These are phyloP conservation scores for Cordyceps farinosa DNA, from an alignment of 2,329 filamentous ascomycete species.

Conservation along the genomic window DNA sequence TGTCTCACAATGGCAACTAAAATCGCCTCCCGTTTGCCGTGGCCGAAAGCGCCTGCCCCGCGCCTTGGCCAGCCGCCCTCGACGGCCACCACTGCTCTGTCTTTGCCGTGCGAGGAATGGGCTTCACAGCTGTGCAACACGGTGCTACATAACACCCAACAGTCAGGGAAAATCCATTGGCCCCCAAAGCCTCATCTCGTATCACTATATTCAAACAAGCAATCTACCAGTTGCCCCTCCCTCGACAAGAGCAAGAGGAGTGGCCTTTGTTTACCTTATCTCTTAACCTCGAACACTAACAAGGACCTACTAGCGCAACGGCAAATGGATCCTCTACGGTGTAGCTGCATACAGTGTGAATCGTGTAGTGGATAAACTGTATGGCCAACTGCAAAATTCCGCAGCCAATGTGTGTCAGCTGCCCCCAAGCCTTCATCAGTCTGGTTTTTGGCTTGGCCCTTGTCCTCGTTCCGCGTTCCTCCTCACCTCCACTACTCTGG, in stretches of 20 bases:
- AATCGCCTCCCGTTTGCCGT: not conserved
- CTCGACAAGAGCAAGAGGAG: not conserved
- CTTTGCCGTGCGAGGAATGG: not conserved
- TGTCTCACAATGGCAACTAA: conserved; percentile 2
- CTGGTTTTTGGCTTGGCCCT: no score
- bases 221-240: not conserved
- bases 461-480: not conserved
- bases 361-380: not conserved
- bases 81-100: not conserved
- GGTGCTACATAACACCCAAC: not conserved
- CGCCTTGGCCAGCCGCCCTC: not conserved
- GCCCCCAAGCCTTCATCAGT: not conserved
- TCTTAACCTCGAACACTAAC: not conserved
- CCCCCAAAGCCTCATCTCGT: not conserved
- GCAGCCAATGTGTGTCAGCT: conserved; percentile 4
- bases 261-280: conserved; percentile 12
- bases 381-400: not conserved
- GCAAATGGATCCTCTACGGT: conserved; percentile 12
- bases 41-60: conserved; percentile 9
- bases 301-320: conserved; percentile 13
- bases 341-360: conserved; percentile 14
- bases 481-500: not conserved
- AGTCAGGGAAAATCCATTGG: not conserved
- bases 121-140: not conserved
- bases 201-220: no score